phyloP scores from a whole-genome alignment of 2,329 filamentous ascomycete genomes.

The Hymenoscyphus salicellus region DNA sequence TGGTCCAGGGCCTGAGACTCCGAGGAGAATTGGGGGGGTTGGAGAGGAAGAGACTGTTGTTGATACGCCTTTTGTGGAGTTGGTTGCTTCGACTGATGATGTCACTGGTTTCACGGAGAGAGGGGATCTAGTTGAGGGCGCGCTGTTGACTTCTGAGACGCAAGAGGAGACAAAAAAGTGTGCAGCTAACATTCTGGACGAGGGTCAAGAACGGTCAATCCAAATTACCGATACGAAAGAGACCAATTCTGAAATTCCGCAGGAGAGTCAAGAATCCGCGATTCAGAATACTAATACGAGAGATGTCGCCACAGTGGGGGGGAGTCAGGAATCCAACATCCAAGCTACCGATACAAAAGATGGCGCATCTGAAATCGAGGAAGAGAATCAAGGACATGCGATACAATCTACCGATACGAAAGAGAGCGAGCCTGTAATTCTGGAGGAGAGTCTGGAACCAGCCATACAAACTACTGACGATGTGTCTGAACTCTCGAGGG shows the following conservation, averaged over 20 bases:
- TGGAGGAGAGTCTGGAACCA: too few relatives aligned
- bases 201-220: not conserved
- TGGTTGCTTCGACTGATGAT: not conserved
- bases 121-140: not conserved
- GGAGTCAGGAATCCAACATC: not conserved
- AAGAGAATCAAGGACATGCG: not conserved
- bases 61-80: not conserved
- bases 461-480: too few relatives aligned
- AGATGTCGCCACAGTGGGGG: not conserved
- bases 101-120: not conserved
- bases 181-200: not conserved
- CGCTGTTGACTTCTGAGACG: not conserved
- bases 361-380: not conserved
- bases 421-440: not conserved
- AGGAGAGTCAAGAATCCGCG: not conserved
- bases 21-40: not conserved
- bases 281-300: not conserved
- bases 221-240: not conserved
- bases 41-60: not conserved
- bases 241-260: not conserved
- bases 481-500: too few relatives aligned
- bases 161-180: not conserved
- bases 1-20: not conserved
- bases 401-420: not conserved
- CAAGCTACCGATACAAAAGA: not conserved